Evolutionary conservation across 2,329 filamentous ascomycete genomes (phyloP).

Genomic region (Penicillium freii): DNA sequence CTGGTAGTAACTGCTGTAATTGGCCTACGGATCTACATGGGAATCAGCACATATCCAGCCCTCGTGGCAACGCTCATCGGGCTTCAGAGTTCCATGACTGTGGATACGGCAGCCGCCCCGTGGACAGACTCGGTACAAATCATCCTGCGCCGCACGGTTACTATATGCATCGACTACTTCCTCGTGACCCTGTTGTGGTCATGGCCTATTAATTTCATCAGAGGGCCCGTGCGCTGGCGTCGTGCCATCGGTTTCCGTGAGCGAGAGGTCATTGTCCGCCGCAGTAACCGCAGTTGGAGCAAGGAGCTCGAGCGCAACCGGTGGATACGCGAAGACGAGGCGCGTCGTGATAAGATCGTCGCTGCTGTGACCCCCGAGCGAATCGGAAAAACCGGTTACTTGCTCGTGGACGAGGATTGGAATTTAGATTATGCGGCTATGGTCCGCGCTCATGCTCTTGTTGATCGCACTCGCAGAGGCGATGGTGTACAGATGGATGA

Average conservation of each 20-base stretch:
- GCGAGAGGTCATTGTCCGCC: constrained; percentile 76
- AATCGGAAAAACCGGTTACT: constrained; percentile 79
- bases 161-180: constrained; percentile 71
- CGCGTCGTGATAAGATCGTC: constrained; percentile 57
- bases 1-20: constrained; percentile 63
- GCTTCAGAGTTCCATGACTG: constrained; percentile 63
- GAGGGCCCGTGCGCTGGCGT: constrained; percentile 70
- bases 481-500: constrained; percentile 56
- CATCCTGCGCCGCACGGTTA: constrained; percentile 59
- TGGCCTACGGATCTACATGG: constrained; percentile 64
- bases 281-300: constrained; percentile 69
- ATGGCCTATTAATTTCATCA: constrained; percentile 71
- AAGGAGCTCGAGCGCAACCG: constrained; percentile 52
- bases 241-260: constrained; percentile 71
- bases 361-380: constrained; percentile 67
- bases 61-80: constrained; percentile 66
- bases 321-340: constrained; percentile 52
- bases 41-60: constrained; percentile 69
- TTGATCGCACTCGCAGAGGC: constrained; percentile 50
- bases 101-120: constrained; percentile 57
- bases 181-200: constrained; percentile 67
- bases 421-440: constrained; percentile 83
- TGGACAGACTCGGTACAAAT: constrained; percentile 58
- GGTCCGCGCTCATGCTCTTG: constrained; percentile 67
- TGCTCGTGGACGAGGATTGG: constrained; percentile 82